Percentiles rank a stretch among this genome's conserved stretches.
These are phyloP conservation scores for Cystobasidiaceae sp. DNA, from an alignment of 1,284 basidiomycete genomes.

Conservation along the genomic window DNA sequence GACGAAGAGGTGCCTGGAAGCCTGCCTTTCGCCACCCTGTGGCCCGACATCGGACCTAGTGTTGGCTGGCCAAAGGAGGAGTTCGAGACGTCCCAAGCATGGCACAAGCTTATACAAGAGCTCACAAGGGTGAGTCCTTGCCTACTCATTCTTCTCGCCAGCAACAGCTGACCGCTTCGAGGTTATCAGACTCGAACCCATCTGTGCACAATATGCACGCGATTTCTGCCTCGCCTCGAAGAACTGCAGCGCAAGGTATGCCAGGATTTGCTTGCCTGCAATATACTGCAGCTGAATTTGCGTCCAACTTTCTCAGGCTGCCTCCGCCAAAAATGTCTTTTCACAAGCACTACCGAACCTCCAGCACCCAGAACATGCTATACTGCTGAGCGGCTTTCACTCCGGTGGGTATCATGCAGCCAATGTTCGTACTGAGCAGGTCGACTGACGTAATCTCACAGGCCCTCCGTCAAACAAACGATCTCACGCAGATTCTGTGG, in stretches of 20 bases:
- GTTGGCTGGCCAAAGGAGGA: background rate
- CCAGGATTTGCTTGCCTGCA: no score
- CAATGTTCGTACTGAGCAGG: background rate
- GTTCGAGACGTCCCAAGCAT: slow-evolving; percentile 1
- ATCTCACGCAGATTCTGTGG: background rate
- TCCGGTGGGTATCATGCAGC: background rate
- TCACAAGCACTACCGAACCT: slow-evolving; percentile 26
- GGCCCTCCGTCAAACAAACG: background rate
- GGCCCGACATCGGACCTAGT: slow-evolving; percentile 11
- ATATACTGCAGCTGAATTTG: background rate
- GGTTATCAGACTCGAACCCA: background rate
- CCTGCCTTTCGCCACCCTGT: background rate
- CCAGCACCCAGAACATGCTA: slow-evolving; percentile 28
- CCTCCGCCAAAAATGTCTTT: background rate
- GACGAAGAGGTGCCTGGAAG: slow-evolving; percentile 16
- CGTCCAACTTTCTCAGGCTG: background rate
- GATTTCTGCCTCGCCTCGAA: slow-evolving; percentile 22
- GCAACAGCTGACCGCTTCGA: background rate
- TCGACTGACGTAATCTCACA: background rate
- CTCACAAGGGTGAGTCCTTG: background rate
- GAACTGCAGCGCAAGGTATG: slow-evolving; percentile 25
- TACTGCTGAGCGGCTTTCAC: slow-evolving; percentile 26
- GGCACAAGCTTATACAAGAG: slow-evolving; percentile 16
- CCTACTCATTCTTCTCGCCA: background rate
- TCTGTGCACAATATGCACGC: slow-evolving; percentile 27